Evolutionary conservation across 108 stramenopile genomes (phyloP).

Genomic region (Fragilariopsis cylindrus): DNA sequence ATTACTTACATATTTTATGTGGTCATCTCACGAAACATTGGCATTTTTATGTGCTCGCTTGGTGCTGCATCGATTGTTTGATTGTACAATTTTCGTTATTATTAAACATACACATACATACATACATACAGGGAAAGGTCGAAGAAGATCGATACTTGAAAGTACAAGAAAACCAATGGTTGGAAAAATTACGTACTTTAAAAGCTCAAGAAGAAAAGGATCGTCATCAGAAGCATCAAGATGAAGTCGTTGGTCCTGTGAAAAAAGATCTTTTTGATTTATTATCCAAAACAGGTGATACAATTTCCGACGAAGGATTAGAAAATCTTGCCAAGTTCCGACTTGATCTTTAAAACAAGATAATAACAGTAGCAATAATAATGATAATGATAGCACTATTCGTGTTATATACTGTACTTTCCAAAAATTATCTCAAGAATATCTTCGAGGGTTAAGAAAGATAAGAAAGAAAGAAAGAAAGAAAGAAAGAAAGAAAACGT

Average conservation of each 20-base stretch:
- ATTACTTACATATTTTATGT: background rate
- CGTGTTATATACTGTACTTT: too few relatives aligned
- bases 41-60: too few relatives aligned
- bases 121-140: slow-evolving; percentile 34
- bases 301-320: slow-evolving; percentile 35
- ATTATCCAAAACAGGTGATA: slow-evolving; percentile 35
- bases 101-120: background rate
- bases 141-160: slow-evolving; percentile 54
- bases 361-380: too few relatives aligned
- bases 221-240: slow-evolving; percentile 14
- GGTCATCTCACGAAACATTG: too few relatives aligned
- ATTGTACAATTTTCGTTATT: background rate
- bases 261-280: slow-evolving; percentile 24
- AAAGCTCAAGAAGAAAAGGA: slow-evolving; percentile 36
- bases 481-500: too few relatives aligned
- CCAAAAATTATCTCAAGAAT: too few relatives aligned
- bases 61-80: background rate
- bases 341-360: slow-evolving; percentile 26
- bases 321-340: slow-evolving; percentile 47
- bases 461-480: too few relatives aligned
- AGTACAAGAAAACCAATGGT: slow-evolving; percentile 45
- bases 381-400: too few relatives aligned
- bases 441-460: too few relatives aligned
- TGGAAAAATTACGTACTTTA: slow-evolving; percentile 35
- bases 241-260: slow-evolving; percentile 32